phyloP scores from a whole-genome alignment of 257 asterid species.

The Petunia secreta region DNA sequence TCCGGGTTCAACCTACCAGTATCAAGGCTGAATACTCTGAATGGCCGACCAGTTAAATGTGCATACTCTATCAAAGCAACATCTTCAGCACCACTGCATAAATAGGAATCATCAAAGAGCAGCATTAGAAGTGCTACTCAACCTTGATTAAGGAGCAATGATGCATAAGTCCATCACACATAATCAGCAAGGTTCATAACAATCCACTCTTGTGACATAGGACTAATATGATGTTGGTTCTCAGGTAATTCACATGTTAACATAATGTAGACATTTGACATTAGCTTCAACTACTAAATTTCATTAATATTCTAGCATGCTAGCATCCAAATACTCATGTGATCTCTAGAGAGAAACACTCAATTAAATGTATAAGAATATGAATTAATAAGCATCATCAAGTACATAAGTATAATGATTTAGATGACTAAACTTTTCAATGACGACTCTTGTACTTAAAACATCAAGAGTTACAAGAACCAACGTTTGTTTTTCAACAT shows the following conservation, averaged over 20 bases:
- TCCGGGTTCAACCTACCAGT: conserved; percentile 90
- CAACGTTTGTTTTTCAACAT: neutral
- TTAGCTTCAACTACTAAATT: neutral
- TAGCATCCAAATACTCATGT: neutral
- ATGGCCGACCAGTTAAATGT: conserved; percentile 77
- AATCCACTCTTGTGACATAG: neutral
- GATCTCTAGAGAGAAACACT: neutral
- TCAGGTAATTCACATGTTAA: neutral
- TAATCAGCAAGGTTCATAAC: neutral
- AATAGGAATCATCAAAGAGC: conserved; percentile 15
- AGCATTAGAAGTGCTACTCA: neutral
- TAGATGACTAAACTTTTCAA: neutral
- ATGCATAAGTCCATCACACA: neutral
- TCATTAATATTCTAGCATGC: neutral
- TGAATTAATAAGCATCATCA: neutral
- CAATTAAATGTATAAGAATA: neutral
- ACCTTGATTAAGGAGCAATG: neutral
- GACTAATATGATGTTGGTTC: neutral
- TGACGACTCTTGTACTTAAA: neutral
- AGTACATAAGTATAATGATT: neutral
- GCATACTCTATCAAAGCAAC: conserved; percentile 90
- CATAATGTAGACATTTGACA: neutral
- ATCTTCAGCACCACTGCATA: conserved; percentile 89
- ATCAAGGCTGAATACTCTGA: conserved; percentile 85
- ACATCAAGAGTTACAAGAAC: neutral